phyloP scores from a whole-genome alignment of 495 filamentous ascomycete species.

The Penicillium coffeae region DNA sequence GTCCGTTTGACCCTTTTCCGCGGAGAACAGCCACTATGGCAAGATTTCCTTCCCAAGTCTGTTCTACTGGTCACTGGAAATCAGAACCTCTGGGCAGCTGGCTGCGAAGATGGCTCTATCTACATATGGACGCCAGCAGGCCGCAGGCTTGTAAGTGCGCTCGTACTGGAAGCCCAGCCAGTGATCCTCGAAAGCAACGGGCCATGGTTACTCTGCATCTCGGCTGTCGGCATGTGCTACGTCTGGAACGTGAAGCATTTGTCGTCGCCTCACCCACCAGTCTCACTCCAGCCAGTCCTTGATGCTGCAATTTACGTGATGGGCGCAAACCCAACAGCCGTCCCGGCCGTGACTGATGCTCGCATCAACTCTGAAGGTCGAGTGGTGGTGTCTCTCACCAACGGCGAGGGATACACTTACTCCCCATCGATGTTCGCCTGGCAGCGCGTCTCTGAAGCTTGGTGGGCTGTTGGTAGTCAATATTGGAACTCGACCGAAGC shows the following conservation, averaged over 20 bases:
- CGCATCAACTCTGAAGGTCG: conserved; percentile 82
- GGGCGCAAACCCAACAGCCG: conserved; percentile 63
- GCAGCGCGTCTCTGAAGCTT: conserved; percentile 89
- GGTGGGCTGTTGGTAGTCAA: conserved; percentile 97
- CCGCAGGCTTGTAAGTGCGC: conserved; percentile 72
- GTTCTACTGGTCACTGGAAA: conserved; percentile 87
- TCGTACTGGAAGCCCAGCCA: conserved; percentile 87
- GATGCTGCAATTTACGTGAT: conserved; percentile 75
- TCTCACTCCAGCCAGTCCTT: conserved; percentile 84
- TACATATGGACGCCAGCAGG: conserved; percentile 96
- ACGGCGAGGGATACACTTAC: conserved; percentile 91
- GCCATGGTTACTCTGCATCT: conserved; percentile 84
- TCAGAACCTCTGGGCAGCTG: conserved; percentile 83
- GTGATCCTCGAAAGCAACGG: conserved; percentile 89
- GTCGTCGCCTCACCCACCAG: conserved; percentile 78
- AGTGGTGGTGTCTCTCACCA: conserved; percentile 79
- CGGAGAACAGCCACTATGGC: conserved; percentile 83
- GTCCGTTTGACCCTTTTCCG: conserved; percentile 76
- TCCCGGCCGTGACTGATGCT: conserved; percentile 81
- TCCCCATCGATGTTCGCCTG: conserved; percentile 78
- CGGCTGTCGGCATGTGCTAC: conserved; percentile 82
- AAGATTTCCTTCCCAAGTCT: conserved; percentile 81
- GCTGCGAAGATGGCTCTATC: conserved; percentile 89
- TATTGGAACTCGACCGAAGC: conserved; percentile 97
- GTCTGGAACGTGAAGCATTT: conserved; percentile 92